Evolutionary conservation across 305 asterid genomes (phyloP).

Genomic region (Fraxinus ornus): DNA sequence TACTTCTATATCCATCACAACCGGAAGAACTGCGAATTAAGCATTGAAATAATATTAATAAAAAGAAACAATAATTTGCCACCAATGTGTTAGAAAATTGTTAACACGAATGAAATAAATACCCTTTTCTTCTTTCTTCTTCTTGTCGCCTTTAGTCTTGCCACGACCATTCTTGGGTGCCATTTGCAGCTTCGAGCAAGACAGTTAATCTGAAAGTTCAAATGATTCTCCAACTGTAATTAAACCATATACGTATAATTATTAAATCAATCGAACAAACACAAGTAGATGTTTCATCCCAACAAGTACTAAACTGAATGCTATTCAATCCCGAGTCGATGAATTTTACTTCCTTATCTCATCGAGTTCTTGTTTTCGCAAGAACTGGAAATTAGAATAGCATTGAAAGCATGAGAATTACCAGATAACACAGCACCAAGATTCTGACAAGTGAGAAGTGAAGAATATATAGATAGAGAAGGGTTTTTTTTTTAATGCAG

Average conservation of each 20-base stretch:
- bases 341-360: no score
- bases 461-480: conserved; percentile 24
- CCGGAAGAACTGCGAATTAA: conserved; percentile 77
- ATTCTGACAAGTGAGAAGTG: conserved; percentile 21
- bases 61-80: background rate
- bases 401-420: conserved; percentile 14
- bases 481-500: conserved; percentile 47
- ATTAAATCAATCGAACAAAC: background rate
- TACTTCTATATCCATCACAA: conserved; percentile 76
- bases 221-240: background rate
- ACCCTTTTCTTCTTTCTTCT: conserved; percentile 97
- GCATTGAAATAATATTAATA: background rate
- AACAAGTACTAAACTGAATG: no score
- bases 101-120: background rate
- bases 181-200: conserved; percentile 42
- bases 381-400: no score
- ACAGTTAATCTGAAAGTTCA: conserved; percentile 14
- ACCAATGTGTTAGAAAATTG: background rate
- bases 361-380: no score
- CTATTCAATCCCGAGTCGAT: no score
- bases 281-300: background rate
- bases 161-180: conserved; percentile 96
- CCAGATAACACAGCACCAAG: conserved; percentile 26
- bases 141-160: conserved; percentile 87
- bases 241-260: no score